Conservation (phyloP, 805 yeast species). For the Yamadazyma akitaensis region DNA sequence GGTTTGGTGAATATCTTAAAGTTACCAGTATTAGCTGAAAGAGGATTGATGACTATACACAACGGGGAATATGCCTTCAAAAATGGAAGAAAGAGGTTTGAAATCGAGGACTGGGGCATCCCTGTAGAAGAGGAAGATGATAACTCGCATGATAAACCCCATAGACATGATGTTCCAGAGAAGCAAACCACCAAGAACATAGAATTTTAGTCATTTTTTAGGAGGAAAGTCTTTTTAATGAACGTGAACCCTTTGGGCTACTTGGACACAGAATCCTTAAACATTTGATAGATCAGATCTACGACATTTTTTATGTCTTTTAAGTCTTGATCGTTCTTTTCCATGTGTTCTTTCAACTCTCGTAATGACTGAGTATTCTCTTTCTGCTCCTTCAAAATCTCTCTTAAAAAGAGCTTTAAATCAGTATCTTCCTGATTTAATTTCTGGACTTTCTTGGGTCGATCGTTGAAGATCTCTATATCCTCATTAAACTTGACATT, state of each 20-base stretch:
- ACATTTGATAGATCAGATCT: neutral
- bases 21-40: constrained; percentile 66
- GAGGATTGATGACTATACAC: constrained; percentile 76
- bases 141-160: constrained; percentile 31
- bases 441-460: constrained; percentile 1
- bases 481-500: constrained; percentile 13
- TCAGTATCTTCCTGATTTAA: neutral
- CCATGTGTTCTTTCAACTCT: neutral
- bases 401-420: too few relatives aligned
- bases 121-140: constrained; percentile 92
- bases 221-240: neutral
- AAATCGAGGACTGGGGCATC: constrained; percentile 93
- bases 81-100: constrained; percentile 79
- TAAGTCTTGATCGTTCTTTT: neutral
- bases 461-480: constrained; percentile 6
- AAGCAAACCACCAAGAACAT: constrained; percentile 32
- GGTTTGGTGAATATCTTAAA: constrained; percentile 79
- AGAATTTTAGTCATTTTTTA: constrained; percentile 23
- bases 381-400: neutral
- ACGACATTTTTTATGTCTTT: neutral
- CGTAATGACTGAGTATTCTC: neutral
- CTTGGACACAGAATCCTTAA: neutral
- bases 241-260: too few relatives aligned
- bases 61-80: constrained; percentile 81
- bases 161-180: constrained; percentile 12